A percentile compares a stretch with the other conserved stretches of the same genome.
These are phyloP conservation scores for Solanum pinnatisectum DNA, from an alignment of 257 asterid species.

Conservation along the genomic window DNA sequence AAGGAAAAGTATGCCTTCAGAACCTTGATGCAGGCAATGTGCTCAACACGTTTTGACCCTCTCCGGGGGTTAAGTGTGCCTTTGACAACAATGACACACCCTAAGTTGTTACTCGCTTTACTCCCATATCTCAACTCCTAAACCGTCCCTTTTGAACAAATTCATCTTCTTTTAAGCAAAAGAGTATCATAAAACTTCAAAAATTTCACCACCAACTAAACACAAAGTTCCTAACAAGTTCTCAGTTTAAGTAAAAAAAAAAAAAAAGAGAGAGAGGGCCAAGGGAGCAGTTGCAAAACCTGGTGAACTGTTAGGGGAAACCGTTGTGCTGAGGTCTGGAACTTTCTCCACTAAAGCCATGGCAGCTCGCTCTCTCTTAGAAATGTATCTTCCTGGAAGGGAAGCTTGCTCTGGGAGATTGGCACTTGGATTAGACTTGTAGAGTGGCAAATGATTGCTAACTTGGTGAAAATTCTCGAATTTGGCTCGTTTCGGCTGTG, in stretches of 20 bases:
- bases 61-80: background rate
- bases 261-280: background rate
- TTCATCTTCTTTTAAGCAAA: background rate
- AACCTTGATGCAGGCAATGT: background rate
- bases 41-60: background rate
- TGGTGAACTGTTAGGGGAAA: constrained; percentile 14
- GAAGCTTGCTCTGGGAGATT: constrained; percentile 27
- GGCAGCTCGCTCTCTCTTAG: constrained; percentile 74
- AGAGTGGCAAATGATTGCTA: background rate
- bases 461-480: background rate
- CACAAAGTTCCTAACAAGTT: background rate
- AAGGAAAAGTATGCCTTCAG: background rate
- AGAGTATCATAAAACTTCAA: background rate
- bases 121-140: background rate
- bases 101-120: background rate
- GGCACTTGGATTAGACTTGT: background rate
- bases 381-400: constrained; percentile 66
- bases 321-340: background rate
- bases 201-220: background rate
- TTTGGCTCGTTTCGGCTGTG: constrained; percentile 30
- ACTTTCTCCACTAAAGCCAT: background rate
- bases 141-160: background rate
- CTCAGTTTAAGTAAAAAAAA: background rate
- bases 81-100: background rate
- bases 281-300: constrained; percentile 17